Conservation (phyloP, 495 filamentous ascomycete species). For the Durotheca rogersii region DNA sequence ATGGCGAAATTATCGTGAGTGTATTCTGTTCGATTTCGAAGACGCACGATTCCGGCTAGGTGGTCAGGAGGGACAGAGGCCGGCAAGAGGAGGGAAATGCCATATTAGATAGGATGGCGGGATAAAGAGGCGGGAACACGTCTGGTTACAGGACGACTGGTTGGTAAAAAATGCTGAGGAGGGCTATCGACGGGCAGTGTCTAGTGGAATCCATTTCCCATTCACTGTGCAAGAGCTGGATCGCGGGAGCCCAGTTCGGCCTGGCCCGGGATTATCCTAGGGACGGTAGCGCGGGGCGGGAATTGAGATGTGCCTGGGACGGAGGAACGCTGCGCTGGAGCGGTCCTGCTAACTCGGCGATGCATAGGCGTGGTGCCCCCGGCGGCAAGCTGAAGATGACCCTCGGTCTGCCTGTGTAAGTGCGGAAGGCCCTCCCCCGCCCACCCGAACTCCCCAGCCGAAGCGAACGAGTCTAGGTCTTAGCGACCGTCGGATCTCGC, state of each 20-base stretch:
- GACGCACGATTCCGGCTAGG: slow-evolving; percentile 12
- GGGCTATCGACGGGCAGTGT: no score
- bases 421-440: slow-evolving; percentile 38
- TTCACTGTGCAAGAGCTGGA: no score
- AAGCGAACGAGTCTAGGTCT: no score
- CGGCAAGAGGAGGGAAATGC: no score
- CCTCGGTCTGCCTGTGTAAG: slow-evolving; percentile 98
- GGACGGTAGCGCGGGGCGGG: background rate
- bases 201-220: no score
- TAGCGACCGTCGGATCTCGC: no score
- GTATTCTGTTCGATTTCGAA: slow-evolving; percentile 14
- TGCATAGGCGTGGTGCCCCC: slow-evolving; percentile 77
- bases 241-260: background rate
- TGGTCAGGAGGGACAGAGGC: no score
- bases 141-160: no score
- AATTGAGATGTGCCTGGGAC: slow-evolving; percentile 1
- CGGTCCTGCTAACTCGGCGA: slow-evolving; percentile 13
- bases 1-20: slow-evolving; percentile 57
- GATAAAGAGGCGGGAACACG: no score
- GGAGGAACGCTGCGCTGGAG: background rate
- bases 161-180: no score
- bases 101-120: no score
- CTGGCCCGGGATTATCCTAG: background rate
- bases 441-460: no score
- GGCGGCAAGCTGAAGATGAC: slow-evolving; percentile 99